Percentiles rank a stretch among this genome's conserved stretches.
phyloP scores from a whole-genome alignment of 2,329 filamentous ascomycete species.

The Beauveria varroae region DNA sequence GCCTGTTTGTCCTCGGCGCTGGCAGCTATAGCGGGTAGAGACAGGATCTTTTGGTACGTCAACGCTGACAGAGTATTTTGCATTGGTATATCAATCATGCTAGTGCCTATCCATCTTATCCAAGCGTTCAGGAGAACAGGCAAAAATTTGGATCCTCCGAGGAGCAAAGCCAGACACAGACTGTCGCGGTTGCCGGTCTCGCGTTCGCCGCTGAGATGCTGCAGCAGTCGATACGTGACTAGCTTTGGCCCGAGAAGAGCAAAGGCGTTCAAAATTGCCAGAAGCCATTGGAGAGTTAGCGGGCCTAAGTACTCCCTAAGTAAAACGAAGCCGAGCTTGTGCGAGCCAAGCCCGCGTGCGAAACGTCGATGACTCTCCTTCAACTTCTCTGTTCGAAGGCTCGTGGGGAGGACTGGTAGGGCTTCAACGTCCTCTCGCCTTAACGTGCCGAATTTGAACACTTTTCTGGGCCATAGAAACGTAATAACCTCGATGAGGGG shows the following conservation, averaged over 20 bases:
- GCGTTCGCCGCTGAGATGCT: not conserved
- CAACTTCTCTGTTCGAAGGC: not conserved
- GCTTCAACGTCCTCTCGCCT: not conserved
- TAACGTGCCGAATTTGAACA: not conserved
- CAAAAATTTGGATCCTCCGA: not conserved
- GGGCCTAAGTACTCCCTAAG: not conserved
- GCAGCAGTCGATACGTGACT: not conserved
- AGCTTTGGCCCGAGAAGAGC: not conserved
- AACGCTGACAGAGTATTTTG: not conserved
- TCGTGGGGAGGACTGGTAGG: not conserved
- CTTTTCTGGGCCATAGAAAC: not conserved
- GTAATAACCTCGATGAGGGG: not conserved
- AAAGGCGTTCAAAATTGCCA: not conserved
- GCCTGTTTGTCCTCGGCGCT: not conserved
- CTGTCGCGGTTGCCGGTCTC: not conserved
- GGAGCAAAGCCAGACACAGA: not conserved
- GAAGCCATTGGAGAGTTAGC: not conserved
- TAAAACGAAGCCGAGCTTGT: not conserved
- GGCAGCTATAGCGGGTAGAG: not conserved
- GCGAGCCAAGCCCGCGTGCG: not conserved
- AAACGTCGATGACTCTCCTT: not conserved
- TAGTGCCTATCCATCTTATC: not conserved
- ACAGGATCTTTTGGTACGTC: not conserved
- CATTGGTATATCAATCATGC: slow-evolving; percentile 1
- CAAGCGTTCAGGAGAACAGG: not conserved